Evolutionary conservation across 2,329 filamentous ascomycete genomes (phyloP).

Genomic region (Cercospora sp.): DNA sequence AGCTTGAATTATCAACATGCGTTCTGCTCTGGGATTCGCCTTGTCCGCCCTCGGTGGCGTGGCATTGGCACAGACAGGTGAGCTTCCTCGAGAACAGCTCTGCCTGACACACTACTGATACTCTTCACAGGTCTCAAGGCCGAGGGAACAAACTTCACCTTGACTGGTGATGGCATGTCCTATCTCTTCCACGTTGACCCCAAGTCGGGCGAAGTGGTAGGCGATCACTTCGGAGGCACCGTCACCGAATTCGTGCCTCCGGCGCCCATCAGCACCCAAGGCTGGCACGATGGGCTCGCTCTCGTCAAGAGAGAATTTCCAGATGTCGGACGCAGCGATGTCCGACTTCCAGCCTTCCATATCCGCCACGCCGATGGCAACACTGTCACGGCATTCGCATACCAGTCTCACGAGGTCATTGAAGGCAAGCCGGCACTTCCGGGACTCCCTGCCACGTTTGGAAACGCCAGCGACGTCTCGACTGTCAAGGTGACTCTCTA

Average conservation of each 20-base stretch:
- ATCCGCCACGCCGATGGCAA: conserved; percentile 61
- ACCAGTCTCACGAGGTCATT: conserved; percentile 57
- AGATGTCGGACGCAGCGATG: conserved; percentile 64
- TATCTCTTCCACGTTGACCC: conserved; percentile 65
- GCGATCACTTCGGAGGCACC: conserved; percentile 62
- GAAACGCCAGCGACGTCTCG: conserved; percentile 56
- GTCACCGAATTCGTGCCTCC: conserved; percentile 55
- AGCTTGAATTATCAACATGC: background rate
- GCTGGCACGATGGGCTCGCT: conserved; percentile 56
- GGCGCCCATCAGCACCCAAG: conserved; percentile 44
- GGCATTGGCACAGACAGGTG: conserved; percentile 13
- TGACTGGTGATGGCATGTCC: conserved; percentile 58
- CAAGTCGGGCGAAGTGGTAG: conserved; percentile 56
- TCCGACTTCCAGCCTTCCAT: conserved; percentile 61
- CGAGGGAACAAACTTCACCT: conserved; percentile 57
- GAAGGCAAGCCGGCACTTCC: conserved; percentile 58
- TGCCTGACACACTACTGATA: background rate
- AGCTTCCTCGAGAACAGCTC: background rate
- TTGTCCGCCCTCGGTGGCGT: background rate
- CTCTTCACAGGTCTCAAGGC: conserved; percentile 51
- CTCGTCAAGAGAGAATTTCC: conserved; percentile 63
- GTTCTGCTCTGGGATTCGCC: background rate
- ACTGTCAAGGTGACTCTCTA: conserved; percentile 60
- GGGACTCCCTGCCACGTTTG: conserved; percentile 62
- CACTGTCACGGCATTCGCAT: conserved; percentile 60